phyloP scores from a whole-genome alignment of 1,284 basidiomycete genomes.

The Ceratobasidium sp. region DNA sequence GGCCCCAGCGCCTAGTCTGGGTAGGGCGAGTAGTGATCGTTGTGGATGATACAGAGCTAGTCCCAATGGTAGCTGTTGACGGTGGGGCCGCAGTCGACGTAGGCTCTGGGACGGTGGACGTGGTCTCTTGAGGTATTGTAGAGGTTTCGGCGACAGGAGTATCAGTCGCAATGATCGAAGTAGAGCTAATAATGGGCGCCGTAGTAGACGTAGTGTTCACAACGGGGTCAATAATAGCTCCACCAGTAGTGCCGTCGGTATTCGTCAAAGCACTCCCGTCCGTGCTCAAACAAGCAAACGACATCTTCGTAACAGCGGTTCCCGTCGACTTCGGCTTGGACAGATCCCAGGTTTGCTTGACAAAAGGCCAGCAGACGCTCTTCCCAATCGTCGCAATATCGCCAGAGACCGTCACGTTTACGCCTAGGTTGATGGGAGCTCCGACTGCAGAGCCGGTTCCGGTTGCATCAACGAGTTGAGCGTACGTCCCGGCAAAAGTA shows the following conservation, averaged over 20 bases:
- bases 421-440: conserved; percentile 8
- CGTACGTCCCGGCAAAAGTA: conserved; percentile 14
- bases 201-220: not conserved
- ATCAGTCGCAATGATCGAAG: not conserved
- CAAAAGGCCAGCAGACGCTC: conserved; percentile 25
- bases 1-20: conserved; percentile 24
- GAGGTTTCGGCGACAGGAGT: not conserved
- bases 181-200: not conserved
- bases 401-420: conserved; percentile 14
- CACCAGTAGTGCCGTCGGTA: not conserved
- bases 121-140: not conserved
- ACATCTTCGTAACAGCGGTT: conserved; percentile 10
- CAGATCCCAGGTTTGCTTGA: conserved; percentile 24
- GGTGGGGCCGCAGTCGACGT: not conserved
- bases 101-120: not conserved
- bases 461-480: conserved; percentile 17
- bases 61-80: not conserved
- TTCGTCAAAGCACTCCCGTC: not conserved
- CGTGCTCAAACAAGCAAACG: conserved; percentile 32
- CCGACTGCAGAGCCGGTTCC: conserved; percentile 16
- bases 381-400: conserved; percentile 17
- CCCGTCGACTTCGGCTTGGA: conserved; percentile 18
- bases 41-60: not conserved
- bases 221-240: not conserved
- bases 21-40: not conserved